Base-by-base conservation (phyloP, 2,329 filamentous ascomycete species). In the Sarocladium strictum region DNA sequence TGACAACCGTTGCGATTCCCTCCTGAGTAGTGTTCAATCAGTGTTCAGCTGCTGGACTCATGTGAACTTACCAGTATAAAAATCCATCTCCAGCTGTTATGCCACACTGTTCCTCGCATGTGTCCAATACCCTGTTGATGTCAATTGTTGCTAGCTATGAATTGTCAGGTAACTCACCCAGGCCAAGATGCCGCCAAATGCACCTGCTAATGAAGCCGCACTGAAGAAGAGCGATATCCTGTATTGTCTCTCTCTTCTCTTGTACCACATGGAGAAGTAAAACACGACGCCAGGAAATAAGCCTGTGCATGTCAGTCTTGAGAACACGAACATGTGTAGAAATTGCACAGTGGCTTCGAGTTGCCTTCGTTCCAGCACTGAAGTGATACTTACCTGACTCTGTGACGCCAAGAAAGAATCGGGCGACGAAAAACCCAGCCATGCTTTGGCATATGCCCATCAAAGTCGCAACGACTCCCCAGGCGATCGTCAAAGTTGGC, bases 61-160 rank as follows among this genome's bases (percentile, higher is more conserved):
- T 4, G 2, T 1, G 1, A 0, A 61, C 67, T 59, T 58, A 81
- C 79, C 6, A 84, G 65, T 21, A 84, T 82, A 53, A 84, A 84
- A 24, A 83, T 84, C 80, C 79, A 82, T 1, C 72, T 70, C 79
- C 78, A 82, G 0, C 79, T 78, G 21, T 76, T 75, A 0, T 66
- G 61, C 71, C 76, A 80, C 0, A 79, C 77, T 0, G 79, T 65
- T 0, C 77, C 79, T 2, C 64, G 64, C 76, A 83, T 80, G 35
- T 76, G 74, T 0, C 76, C 76, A 53, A 83, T 83, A 0, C 77
- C 79, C 74, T 78, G 17, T 4, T 5, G 1, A 14, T 19, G n/a
- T 51, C 47, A 51, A 19, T 53, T 21, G 17, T 35, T 14, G 49
- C 9, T 2, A 3, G 40, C 11, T 5, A 17, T 11, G 3, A 19